phyloP scores from a whole-genome alignment of 768 basidiomycete genomes.

The Psilocybe subaeruginosa region DNA sequence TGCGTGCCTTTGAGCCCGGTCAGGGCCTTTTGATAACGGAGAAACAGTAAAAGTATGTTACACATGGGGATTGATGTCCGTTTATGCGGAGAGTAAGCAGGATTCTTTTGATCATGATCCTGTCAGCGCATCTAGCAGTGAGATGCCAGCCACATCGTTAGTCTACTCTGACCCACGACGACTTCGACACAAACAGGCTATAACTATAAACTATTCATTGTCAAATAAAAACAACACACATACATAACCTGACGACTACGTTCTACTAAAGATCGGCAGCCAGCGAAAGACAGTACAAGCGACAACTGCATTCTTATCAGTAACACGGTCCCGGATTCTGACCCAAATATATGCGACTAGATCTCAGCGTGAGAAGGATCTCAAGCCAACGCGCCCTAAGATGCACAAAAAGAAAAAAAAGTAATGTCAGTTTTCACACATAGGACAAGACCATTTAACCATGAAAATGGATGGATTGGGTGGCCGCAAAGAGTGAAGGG shows the following conservation, averaged over 20 bases:
- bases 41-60: neutral
- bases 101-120: neutral
- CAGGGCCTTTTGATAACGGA: neutral
- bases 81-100: neutral
- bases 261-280: too few relatives aligned
- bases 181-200: too few relatives aligned
- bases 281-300: too few relatives aligned
- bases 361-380: neutral
- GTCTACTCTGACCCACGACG: too few relatives aligned
- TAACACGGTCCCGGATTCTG: too few relatives aligned
- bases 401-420: neutral
- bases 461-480: neutral
- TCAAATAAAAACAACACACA: too few relatives aligned
- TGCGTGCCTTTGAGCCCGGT: neutral
- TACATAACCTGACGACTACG: too few relatives aligned
- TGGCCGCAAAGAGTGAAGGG: neutral
- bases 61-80: neutral
- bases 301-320: too few relatives aligned
- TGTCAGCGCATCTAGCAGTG: too few relatives aligned
- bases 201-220: too few relatives aligned
- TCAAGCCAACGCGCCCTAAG: conserved; percentile 23
- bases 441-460: neutral
- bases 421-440: neutral
- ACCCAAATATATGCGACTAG: neutral
- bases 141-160: too few relatives aligned